Conservation (phyloP, 306 rosid species). For the Cucurbita moschata region DNA sequence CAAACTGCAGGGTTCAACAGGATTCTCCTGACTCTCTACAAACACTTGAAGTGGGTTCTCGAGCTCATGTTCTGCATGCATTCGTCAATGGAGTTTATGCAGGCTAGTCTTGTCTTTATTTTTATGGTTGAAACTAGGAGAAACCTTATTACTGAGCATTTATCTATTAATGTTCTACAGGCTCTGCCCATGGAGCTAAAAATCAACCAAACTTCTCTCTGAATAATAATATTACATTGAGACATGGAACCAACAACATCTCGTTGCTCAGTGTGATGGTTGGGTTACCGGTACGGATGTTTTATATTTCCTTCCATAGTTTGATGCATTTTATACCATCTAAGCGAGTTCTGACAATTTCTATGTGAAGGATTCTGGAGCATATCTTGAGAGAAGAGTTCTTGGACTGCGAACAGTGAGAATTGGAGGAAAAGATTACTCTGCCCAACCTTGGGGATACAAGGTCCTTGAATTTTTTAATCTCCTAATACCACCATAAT, state of each 20-base stretch:
- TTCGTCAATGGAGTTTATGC: slow-evolving; percentile 46
- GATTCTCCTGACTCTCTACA: slow-evolving; percentile 19
- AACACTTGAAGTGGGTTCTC: slow-evolving; percentile 32
- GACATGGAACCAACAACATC: slow-evolving; percentile 40
- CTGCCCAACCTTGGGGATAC: slow-evolving; percentile 45
- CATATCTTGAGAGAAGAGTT: slow-evolving; percentile 47
- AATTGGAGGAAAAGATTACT: slow-evolving; percentile 36
- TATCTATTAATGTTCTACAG: slow-evolving; percentile 17
- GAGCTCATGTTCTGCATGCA: slow-evolving; percentile 55
- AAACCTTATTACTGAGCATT: not conserved
- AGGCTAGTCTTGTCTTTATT: slow-evolving; percentile 24
- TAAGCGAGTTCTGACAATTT: not conserved
- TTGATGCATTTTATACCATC: not conserved
- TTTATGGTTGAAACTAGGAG: not conserved
- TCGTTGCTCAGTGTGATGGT: slow-evolving; percentile 76
- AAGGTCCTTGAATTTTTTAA: slow-evolving; percentile 32
- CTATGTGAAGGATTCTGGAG: slow-evolving; percentile 54
- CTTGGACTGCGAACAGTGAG: slow-evolving; percentile 38
- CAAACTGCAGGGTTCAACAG: slow-evolving; percentile 14
- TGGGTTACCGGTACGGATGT: slow-evolving; percentile 53
- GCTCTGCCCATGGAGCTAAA: slow-evolving; percentile 58
- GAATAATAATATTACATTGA: slow-evolving; percentile 25
- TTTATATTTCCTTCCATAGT: not conserved
- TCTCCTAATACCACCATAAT: not conserved
- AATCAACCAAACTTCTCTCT: slow-evolving; percentile 17